A percentile compares a stretch with the other conserved stretches of the same genome.
Evolutionary conservation across 805 yeast species (phyloP).

Genomic region (Metschnikowia henanensis): DNA sequence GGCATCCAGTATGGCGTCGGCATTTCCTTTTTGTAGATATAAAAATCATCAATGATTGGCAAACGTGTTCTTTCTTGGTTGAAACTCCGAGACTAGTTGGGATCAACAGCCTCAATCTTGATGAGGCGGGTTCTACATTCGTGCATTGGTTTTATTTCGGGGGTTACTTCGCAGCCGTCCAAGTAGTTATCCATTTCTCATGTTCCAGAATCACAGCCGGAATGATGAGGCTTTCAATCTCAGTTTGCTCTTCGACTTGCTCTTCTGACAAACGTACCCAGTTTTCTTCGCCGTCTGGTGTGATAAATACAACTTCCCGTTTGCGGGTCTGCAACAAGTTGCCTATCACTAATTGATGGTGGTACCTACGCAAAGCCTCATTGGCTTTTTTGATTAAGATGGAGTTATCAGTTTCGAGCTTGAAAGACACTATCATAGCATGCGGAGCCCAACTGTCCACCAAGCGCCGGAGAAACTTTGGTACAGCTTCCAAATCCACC

Average conservation of each 20-base stretch:
- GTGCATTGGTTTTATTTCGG: background rate
- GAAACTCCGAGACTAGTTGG: too few species aligned
- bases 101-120: too few species aligned
- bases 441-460: conserved; percentile 95
- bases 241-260: conserved; percentile 43
- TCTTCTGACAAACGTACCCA: conserved; percentile 55
- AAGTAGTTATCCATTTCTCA: conserved; percentile 50
- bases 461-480: conserved; percentile 83
- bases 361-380: conserved; percentile 79
- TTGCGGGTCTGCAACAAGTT: conserved; percentile 88
- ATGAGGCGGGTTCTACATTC: too few species aligned
- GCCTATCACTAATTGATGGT: conserved; percentile 94
- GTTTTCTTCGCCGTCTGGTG: conserved; percentile 37
- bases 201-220: conserved; percentile 75
- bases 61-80: too few species aligned
- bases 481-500: conserved; percentile 92
- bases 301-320: conserved; percentile 83
- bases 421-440: conserved; percentile 93
- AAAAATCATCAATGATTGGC: too few species aligned
- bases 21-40: conserved; percentile 53
- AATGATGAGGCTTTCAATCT: conserved; percentile 77
- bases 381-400: conserved; percentile 74
- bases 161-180: conserved; percentile 1
- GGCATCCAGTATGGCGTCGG: conserved; percentile 64
- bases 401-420: conserved; percentile 81